Evolutionary conservation across 1,139 yeast genomes (phyloP), one percentile per base, ranked within the genome.

Genomic region (Scheffersomyces titani): DNA sequence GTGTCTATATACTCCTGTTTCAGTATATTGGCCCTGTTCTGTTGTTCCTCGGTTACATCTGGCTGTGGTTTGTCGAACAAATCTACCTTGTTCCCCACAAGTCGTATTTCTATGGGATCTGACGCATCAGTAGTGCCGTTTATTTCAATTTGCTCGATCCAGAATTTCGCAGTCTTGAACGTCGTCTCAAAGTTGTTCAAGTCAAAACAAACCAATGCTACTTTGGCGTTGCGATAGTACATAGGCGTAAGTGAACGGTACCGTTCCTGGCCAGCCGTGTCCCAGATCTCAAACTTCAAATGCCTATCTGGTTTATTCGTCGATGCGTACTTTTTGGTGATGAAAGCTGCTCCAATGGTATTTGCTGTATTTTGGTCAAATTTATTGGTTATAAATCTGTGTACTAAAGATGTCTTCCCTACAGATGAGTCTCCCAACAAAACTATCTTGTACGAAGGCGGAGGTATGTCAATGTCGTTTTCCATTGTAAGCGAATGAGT

Each of bases 341-440:
- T 75, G 60, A 78, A 80, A 5, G 84, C 84, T 3, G 84, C 84
- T 5, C 84, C 84, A 50, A 80, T 80, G n/a, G 83, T 80, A 53
- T 79, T 80, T 48, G 82, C 68, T 21, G 78, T 71, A 52, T 76
- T 70, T 2, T 67, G 67, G 58, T 78, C 77, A 63, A 78, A 80
- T 13, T 67, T 63, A 56, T 70, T 68, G 36, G 74, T 69, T 36
- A 78, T 71, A 61, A 80, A 79, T n/a, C 83, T 63, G 55, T 77
- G 81, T 5, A 77, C 81, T 16, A 80, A 66, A 0, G 82, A 78
- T 1, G 82, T 77, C 60, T 80, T 80, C 2, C 84, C 84, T 7
- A 79, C 83, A 0, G 83, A 77, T 1, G 82, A 76, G 57, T 80
- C 84, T 19, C 84, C 84, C 13, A 80, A 65, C 7, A 80, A 72